Conservation (phyloP, 2,329 filamentous ascomycete genomes). For the Biscogniauxia mediterranea region DNA sequence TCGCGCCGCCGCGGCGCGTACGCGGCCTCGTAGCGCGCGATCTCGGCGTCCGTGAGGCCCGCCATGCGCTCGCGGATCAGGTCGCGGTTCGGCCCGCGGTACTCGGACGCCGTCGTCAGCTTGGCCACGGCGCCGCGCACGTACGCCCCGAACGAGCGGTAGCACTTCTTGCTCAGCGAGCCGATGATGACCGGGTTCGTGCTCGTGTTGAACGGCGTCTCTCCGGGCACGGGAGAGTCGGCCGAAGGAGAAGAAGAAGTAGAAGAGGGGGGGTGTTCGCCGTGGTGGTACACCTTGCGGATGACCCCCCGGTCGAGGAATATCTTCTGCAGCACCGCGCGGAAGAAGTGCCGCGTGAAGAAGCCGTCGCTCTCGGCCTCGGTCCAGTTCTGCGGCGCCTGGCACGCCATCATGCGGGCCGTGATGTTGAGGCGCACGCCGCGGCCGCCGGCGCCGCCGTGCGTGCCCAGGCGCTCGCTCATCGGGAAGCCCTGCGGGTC, state of each 20-base stretch:
- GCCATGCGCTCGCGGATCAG: constrained; percentile 66
- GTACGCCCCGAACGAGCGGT: constrained; percentile 72
- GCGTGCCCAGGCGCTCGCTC: constrained; percentile 66
- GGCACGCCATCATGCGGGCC: constrained; percentile 95
- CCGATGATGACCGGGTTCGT: constrained; percentile 85
- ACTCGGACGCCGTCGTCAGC: constrained; percentile 57
- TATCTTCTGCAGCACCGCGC: constrained; percentile 86
- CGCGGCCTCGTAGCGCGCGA: constrained; percentile 64
- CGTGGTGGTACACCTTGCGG: constrained; percentile 50
- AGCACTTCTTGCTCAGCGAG: constrained; percentile 76
- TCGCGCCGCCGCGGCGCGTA: constrained; percentile 73
- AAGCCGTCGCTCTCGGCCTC: constrained; percentile 76
- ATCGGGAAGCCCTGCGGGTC: constrained; percentile 95
- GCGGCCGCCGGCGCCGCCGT: constrained; percentile 46
- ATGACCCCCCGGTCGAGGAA: constrained; percentile 83
- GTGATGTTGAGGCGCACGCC: constrained; percentile 88
- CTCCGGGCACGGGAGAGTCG: constrained; percentile 13
- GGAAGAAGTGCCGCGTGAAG: constrained; percentile 91
- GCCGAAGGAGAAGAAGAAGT: not conserved
- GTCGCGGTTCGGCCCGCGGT: constrained; percentile 50
- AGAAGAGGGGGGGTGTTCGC: not conserved
- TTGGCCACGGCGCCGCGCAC: constrained; percentile 79
- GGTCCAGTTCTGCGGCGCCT: constrained; percentile 93
- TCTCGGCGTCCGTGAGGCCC: constrained; percentile 70
- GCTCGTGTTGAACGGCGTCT: constrained; percentile 52